These are phyloP conservation scores for Emericellopsis cladophorae DNA, from an alignment of 2,329 filamentous ascomycete genomes.

Conservation along the genomic window DNA sequence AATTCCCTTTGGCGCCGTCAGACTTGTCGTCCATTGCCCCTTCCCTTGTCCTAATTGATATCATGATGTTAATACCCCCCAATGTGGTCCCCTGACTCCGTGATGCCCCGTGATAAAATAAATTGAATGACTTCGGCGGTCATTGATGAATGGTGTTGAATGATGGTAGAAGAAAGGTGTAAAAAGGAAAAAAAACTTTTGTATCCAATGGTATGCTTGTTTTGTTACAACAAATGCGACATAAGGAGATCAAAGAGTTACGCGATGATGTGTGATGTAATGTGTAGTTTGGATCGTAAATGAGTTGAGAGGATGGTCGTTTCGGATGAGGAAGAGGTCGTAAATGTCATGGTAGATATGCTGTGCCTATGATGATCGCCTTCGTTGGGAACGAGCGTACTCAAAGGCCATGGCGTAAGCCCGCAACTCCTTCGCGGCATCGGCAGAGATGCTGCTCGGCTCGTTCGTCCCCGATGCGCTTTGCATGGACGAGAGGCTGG, in stretches of 20 bases:
- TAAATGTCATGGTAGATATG: neutral
- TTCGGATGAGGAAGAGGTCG: neutral
- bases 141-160: neutral
- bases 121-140: neutral
- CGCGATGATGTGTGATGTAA: neutral
- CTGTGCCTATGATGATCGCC: conserved; percentile 37
- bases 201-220: neutral
- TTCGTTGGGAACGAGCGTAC: conserved; percentile 52
- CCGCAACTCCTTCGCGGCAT: conserved; percentile 66
- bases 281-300: neutral
- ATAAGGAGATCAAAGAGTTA: neutral
- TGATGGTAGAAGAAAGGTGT: neutral
- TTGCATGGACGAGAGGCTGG: conserved; percentile 69
- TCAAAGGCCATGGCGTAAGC: conserved; percentile 86
- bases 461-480: conserved; percentile 46
- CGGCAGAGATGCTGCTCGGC: conserved; percentile 52
- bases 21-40: neutral
- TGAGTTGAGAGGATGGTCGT: neutral
- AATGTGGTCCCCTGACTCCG: neutral
- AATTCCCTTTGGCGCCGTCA: neutral
- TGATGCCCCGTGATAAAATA: neutral
- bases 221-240: neutral
- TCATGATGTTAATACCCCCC: neutral
- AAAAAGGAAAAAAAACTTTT: neutral
- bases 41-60: neutral